A percentile compares a stretch with the other conserved stretches of the same genome.
These are phyloP conservation scores for Candida yuanshanica DNA, from an alignment of 805 yeast species.

Conservation along the genomic window DNA sequence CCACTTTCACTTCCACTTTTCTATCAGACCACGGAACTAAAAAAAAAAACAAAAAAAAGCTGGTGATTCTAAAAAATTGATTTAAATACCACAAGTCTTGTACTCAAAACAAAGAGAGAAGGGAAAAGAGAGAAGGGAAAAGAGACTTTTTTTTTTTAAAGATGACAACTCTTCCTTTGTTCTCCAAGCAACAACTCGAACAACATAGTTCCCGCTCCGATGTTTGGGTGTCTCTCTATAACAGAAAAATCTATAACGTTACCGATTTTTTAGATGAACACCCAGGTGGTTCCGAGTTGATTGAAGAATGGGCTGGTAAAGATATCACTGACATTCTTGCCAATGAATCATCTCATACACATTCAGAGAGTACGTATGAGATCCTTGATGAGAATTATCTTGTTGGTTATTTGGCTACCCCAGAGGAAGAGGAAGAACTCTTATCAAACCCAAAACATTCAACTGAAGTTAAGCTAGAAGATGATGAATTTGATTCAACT, in stretches of 20 bases:
- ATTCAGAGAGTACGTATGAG: conserved; percentile 81
- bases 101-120: not conserved
- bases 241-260: conserved; percentile 81
- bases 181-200: conserved; percentile 47
- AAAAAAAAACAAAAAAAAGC: not conserved
- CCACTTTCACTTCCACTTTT: too few species aligned
- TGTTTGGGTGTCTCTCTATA: conserved; percentile 77
- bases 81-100: not conserved
- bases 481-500: conserved; percentile 42
- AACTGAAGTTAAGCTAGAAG: conserved; percentile 51
- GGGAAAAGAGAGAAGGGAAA: too few species aligned
- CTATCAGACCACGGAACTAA: not conserved
- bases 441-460: conserved; percentile 52
- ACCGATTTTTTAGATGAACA: conserved; percentile 51
- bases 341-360: conserved; percentile 68
- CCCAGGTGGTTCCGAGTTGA: conserved; percentile 82
- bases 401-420: conserved; percentile 80
- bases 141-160: too few species aligned
- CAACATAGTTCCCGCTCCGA: conserved; percentile 46
- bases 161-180: conserved; percentile 49
- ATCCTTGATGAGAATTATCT: conserved; percentile 76
- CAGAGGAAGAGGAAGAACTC: conserved; percentile 68
- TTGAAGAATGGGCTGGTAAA: conserved; percentile 72
- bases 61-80: too few species aligned
- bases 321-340: conserved; percentile 81